Base-by-base conservation (phyloP, 805 yeast genomes). In the Myxozyma monticola region DNA sequence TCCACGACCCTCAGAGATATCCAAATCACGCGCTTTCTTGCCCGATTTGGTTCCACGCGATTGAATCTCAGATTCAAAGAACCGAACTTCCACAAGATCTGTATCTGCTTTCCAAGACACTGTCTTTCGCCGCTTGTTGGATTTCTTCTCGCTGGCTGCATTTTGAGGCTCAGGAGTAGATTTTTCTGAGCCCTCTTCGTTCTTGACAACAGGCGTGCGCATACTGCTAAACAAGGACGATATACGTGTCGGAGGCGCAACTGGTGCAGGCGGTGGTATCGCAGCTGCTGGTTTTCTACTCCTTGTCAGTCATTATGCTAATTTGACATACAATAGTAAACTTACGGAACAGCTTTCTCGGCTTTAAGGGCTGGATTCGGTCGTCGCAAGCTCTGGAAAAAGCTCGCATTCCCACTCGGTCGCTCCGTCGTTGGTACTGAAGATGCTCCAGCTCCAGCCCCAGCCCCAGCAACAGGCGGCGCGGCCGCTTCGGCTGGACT, bases 61-160 rank as follows among this genome's bases (percentile, higher is more conserved):
- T 20, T 51, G 58, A 4, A 55, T 59, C 17, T 56, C 62, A 30
- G 59, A 49, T 34, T 66, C 69, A 45, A 64, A 68, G 35, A 41
- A 55, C 25, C 64, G 52, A 15, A 68, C 67, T 22, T 52, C 44
- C 9, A 65, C 69, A 1, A 68, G 61, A 18, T 65, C 65, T 12
- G 40, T 33, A 26, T 65, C 71, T 21, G 57, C 39, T 33, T 57
- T 57, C 72, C 72, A 68, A 12, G 54, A 49, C 1, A 68, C 71
- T 4, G 60, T 35, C 48, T 68, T 68, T 45, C 38, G 24, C 53
- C 52, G 45, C 20, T 9, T n/a, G 8, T 17, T 14, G 20, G 8
- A 33, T 33, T 17, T 8, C 14, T 8, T 8, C 8, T 33, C 15
- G 15, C 8, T 17, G 20, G 14, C 36, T 33, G 36, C 8, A 9